A percentile compares a stretch with the other conserved stretches of the same genome.
These are phyloP conservation scores for Phtheirospermum japonicum DNA, from an alignment of 257 asterid genomes.

Conservation along the genomic window DNA sequence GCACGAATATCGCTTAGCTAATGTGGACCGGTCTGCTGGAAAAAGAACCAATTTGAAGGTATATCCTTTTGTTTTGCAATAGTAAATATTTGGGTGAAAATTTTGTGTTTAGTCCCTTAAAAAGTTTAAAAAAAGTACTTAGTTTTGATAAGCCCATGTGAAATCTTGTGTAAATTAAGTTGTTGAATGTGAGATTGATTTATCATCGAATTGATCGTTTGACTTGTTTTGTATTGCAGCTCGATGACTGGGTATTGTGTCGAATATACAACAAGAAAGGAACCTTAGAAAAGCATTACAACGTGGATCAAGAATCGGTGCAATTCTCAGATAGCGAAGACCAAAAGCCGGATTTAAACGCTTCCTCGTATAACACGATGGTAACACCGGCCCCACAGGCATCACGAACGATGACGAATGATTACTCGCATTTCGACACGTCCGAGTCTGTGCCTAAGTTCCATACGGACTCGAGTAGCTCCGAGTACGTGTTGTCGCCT, in stretches of 20 bases:
- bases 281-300: conserved; percentile 42
- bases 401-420: conserved; percentile 24
- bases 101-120: no score
- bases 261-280: conserved; percentile 79
- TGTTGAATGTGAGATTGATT: neutral
- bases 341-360: conserved; percentile 34
- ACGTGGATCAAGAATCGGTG: conserved; percentile 26
- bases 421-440: conserved; percentile 34
- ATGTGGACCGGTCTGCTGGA: conserved; percentile 63
- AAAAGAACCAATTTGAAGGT: neutral
- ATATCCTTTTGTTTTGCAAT: no score
- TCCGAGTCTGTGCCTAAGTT: conserved; percentile 45
- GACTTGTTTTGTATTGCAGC: conserved; percentile 35
- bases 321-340: conserved; percentile 40
- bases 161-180: no score
- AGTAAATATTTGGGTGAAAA: no score
- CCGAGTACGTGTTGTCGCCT: conserved; percentile 43
- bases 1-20: conserved; percentile 72
- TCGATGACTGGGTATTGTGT: conserved; percentile 74
- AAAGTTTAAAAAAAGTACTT: no score
- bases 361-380: conserved; percentile 19
- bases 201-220: neutral
- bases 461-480: conserved; percentile 49
- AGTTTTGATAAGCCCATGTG: no score
- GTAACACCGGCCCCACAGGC: conserved; percentile 23